Conservation (phyloP, 2,329 filamentous ascomycete species). For the Lojkania enalia region DNA sequence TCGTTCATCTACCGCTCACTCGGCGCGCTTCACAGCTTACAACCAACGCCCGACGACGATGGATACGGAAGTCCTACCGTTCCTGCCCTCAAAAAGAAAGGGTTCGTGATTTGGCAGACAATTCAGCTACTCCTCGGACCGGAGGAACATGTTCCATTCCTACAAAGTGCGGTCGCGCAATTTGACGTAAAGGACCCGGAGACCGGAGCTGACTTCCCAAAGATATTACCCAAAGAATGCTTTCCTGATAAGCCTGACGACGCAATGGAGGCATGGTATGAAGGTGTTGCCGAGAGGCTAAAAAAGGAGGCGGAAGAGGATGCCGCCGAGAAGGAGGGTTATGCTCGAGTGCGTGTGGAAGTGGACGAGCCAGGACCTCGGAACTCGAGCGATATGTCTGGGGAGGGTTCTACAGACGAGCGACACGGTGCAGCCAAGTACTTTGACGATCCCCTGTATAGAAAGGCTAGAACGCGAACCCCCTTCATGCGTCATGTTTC, state of each 20-base stretch:
- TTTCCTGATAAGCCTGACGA: constrained; percentile 75
- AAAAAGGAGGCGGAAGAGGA: constrained; percentile 61
- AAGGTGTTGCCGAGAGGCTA: constrained; percentile 71
- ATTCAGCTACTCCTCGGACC: constrained; percentile 87
- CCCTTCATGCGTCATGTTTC: constrained; percentile 48
- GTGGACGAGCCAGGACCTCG: constrained; percentile 31
- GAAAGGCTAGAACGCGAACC: constrained; percentile 50
- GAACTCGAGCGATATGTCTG: constrained; percentile 37
- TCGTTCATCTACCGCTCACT: constrained; percentile 92
- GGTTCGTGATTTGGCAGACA: constrained; percentile 92
- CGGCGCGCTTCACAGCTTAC: constrained; percentile 85
- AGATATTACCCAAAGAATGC: constrained; percentile 64
- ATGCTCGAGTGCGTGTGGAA: constrained; percentile 20
- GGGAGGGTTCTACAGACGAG: constrained; percentile 48
- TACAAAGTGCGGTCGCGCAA: constrained; percentile 77
- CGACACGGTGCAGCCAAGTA: constrained; percentile 50
- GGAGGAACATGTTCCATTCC: constrained; percentile 80
- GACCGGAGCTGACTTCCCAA: constrained; percentile 61
- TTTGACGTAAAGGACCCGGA: constrained; percentile 77
- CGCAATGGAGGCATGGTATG: constrained; percentile 86
- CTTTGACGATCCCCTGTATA: constrained; percentile 55
- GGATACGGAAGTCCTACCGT: constrained; percentile 76
- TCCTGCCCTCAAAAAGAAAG: constrained; percentile 78
- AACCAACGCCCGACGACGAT: constrained; percentile 65
- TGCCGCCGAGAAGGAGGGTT: constrained; percentile 43